Evolutionary conservation across 352 stramenopile species (phyloP), one percentile per base, ranked within the genome.

Genomic region (Blastocystis sp.): DNA sequence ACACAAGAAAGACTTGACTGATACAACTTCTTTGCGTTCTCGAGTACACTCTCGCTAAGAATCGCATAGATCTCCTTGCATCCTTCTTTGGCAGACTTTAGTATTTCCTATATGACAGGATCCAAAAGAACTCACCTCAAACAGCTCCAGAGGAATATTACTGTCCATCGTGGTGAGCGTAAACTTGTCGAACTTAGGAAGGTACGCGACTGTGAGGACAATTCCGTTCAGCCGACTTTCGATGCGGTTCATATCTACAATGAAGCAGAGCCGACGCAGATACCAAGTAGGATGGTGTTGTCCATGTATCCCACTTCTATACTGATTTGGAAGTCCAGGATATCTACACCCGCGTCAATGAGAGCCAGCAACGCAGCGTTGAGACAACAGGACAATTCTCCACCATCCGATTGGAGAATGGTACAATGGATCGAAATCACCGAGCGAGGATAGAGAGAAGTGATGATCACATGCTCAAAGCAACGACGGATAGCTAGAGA

Each of bases 81-180:
- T 55, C 76, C 76, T 37, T 87, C 76, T 37, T 76, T 87, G 9
- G 15, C 76, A 18, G 76, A 20, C 18, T 70, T 77, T 26, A 87
- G 29, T 43, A 87, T 77, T 6, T 76, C 76, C 76, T 87, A 77
- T 9, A 53, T 20, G 69, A 76, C 7, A 79, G 3, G 29, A 11
- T 15, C 39, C 6, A 47, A 29, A 11, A 43, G 4, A 7, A n/a
- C 45, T 1, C 43, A 87, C 76, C 29, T 87, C 55, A 26, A 87
- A 87, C 29, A 87, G 9, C 7, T 87, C 63, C 23, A 87, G n/a
- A 8, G 76, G 76, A 62, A 87, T 87, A 45, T 87, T 87, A 29
- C 50, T 76, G 37, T 87, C 54, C 76, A 87, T 79, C 0, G 76
- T 87, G 26, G 69, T 55, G 0, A 87, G 54, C n/a, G 76, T 73